phyloP scores from a whole-genome alignment of 139 green algal species.

The Tetratostichococcus sp. region DNA sequence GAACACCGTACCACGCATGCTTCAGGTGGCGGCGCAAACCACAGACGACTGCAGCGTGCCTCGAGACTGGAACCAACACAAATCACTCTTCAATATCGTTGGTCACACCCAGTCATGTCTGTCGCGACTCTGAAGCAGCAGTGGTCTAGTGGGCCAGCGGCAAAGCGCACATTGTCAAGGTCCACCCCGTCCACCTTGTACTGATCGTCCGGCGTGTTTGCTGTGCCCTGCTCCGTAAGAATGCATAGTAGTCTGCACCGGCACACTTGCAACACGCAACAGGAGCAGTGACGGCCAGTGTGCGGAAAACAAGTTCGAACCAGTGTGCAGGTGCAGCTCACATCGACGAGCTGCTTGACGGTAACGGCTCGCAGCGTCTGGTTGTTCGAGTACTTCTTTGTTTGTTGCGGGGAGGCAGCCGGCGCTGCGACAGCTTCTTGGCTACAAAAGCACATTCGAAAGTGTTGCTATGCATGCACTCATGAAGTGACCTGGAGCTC shows the following conservation, averaged over 20 bases:
- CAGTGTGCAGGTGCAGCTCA: not conserved
- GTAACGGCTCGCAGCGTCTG: constrained; percentile 57
- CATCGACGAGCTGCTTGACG: constrained; percentile 60
- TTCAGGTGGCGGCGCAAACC: too few relatives aligned
- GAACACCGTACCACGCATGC: not conserved
- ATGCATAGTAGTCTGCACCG: too few relatives aligned
- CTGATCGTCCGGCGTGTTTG: constrained; percentile 23
- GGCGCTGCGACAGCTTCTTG: not conserved
- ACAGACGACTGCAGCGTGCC: not conserved
- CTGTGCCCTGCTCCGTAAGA: constrained; percentile 12
- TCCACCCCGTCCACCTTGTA: constrained; percentile 32
- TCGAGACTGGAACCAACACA: too few relatives aligned
- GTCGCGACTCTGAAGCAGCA: too few relatives aligned
- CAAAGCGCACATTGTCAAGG: constrained; percentile 32
- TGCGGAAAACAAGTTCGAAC: not conserved
- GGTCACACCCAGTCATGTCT: too few relatives aligned
- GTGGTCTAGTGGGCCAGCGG: constrained; percentile 1
- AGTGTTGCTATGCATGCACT: not conserved
- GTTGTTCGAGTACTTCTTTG: constrained; percentile 19
- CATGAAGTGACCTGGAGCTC: too few relatives aligned
- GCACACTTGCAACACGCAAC: not conserved
- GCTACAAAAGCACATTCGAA: constrained; percentile 3
- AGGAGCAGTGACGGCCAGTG: not conserved
- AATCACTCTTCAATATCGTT: too few relatives aligned
- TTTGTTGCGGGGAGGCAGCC: not conserved